Conservation (phyloP, 352 stramenopile genomes). For the Phytophthora meadii region DNA sequence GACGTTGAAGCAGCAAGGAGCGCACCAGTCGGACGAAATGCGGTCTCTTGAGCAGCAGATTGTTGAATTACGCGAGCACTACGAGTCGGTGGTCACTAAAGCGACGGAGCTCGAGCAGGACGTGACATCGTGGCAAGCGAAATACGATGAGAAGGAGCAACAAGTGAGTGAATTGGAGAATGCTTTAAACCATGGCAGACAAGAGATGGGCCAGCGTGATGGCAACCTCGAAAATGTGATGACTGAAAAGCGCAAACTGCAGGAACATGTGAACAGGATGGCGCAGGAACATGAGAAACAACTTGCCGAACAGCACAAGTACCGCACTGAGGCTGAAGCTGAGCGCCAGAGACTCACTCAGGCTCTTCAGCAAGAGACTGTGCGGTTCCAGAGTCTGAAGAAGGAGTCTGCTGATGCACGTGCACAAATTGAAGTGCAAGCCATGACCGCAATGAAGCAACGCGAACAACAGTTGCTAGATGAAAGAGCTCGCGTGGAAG, state of each 20-base stretch:
- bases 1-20: conserved; percentile 45
- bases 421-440: conserved; percentile 52
- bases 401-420: conserved; percentile 48
- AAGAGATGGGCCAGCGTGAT: conserved; percentile 45
- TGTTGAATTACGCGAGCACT: conserved; percentile 48
- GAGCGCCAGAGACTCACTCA: conserved; percentile 48
- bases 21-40: conserved; percentile 47
- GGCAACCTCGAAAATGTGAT: conserved; percentile 46
- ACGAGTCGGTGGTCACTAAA: conserved; percentile 43
- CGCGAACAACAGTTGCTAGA: conserved; percentile 59
- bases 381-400: conserved; percentile 46
- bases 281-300: conserved; percentile 61
- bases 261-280: conserved; percentile 51
- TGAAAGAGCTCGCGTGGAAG: conserved; percentile 52
- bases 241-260: conserved; percentile 51
- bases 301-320: conserved; percentile 50
- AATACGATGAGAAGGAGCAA: conserved; percentile 45
- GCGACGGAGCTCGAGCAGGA: conserved; percentile 44
- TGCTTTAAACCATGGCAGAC: conserved; percentile 30
- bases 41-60: conserved; percentile 53
- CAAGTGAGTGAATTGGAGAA: conserved; percentile 41
- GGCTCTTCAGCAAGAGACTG: conserved; percentile 45
- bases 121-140: conserved; percentile 43
- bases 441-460: conserved; percentile 52
- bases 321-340: conserved; percentile 41